Base-by-base conservation (phyloP, 345 rosid genomes). In the Eucalyptus coolabah region DNA sequence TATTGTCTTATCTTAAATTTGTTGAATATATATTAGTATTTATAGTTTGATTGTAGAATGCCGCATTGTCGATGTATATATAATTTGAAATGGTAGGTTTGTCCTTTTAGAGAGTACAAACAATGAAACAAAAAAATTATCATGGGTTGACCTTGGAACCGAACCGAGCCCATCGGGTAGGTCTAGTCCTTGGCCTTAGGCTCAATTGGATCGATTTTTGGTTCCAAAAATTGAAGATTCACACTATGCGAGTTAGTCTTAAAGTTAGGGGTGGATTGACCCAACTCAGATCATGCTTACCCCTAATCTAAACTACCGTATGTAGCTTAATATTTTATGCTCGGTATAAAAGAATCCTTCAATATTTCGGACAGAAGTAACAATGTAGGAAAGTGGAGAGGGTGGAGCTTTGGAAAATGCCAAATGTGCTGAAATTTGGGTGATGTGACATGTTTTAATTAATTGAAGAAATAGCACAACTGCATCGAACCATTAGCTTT, bases 241-340 rank as follows among this genome's bases (percentile, higher is more conserved):
- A 0, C 0, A 53, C 0, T 21, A 0, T 53, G 23, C 5, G 1
- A 0, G 5, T 53, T 53, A 53, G 2, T 21, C 1, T 21, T 53
- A 53, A 1, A 4, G 11, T 53, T 53, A 21, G 11, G 1, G 26
- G 1, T 53, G 26, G 26, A 53, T 53, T 1, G 0, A 19, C 11
- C 26, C 1, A 21, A 8, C 11, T 53, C 5, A 2, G 5, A 53
- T 53, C 26, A 21, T 53, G 26, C 59, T 53, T 2, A 21, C 5
- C 11, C 11, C 2, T 19, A 53, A 18, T 18, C 7, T 34, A 19
- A 69, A 32, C 44, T 69, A 34, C 7, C 2, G 2, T 69, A 17
- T 9, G 42, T 72, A 5, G 26, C 26, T 37, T 69, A 34, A 34
- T 9, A 18, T 69, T 69, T 69, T 34, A 69, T 34, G 82, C 26